Evolutionary conservation across 139 green algal species (phyloP).

Genomic region (Chlorella vulgaris): DNA sequence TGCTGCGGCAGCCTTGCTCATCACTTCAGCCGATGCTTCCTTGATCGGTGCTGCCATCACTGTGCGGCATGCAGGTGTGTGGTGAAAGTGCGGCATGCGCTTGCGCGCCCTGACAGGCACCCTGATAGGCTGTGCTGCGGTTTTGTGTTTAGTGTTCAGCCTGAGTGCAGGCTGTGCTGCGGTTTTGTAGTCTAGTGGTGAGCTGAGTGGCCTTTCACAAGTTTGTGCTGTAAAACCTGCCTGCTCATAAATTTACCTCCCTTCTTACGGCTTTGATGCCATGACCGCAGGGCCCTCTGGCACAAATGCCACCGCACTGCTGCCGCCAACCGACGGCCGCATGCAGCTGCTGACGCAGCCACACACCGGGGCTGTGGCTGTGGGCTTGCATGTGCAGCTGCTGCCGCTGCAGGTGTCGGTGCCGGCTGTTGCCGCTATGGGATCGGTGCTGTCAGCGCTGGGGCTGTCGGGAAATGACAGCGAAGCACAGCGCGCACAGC

Average conservation of each 20-base stretch:
- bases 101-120: no score
- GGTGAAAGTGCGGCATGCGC: no score
- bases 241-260: not conserved
- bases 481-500: not conserved
- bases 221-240: not conserved
- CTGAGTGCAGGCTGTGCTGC: not conserved
- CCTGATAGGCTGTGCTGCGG: no score
- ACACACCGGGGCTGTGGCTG: not conserved
- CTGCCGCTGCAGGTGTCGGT: constrained; percentile 31
- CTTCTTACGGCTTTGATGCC: not conserved
- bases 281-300: constrained; percentile 9
- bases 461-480: not conserved
- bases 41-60: constrained; percentile 23
- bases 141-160: no score
- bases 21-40: constrained; percentile 22
- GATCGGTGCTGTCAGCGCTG: not conserved
- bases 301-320: not conserved
- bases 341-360: constrained; percentile 32
- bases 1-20: not conserved
- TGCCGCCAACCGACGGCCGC: constrained; percentile 15
- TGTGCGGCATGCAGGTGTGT: constrained; percentile 15
- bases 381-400: not conserved
- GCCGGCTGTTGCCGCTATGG: constrained; percentile 4
- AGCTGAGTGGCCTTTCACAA: not conserved
- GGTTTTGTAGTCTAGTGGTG: not conserved